Percentiles rank a stretch among this genome's conserved stretches.
Evolutionary conservation across 2,329 filamentous ascomycete species (phyloP).

Genomic region (Hymenoscyphus repandus): DNA sequence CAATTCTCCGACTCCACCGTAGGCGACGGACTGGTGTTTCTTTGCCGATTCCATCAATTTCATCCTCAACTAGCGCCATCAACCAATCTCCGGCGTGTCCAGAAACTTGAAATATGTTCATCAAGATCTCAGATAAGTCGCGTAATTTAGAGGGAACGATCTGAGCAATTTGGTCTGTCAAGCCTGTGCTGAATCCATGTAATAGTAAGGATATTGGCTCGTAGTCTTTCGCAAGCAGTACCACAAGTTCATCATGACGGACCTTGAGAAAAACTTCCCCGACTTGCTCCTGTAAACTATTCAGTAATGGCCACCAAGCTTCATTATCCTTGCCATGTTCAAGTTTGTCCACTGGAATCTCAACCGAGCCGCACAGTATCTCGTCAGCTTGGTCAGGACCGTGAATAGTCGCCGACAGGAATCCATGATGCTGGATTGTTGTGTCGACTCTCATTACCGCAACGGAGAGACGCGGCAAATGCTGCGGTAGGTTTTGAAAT

Average conservation of each 20-base stretch:
- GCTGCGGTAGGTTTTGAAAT: constrained; percentile 66
- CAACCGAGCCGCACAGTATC: constrained; percentile 64
- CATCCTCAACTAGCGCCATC: constrained; percentile 87
- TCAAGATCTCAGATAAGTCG: constrained; percentile 74
- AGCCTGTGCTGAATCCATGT: constrained; percentile 74
- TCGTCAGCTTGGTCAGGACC: constrained; percentile 38
- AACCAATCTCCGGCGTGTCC: constrained; percentile 83
- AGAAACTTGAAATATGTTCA: constrained; percentile 95
- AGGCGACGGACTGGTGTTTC: constrained; percentile 70
- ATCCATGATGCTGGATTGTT: constrained; percentile 21
- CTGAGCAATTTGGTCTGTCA: constrained; percentile 80
- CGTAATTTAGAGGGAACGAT: constrained; percentile 73
- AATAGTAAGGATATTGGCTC: constrained; percentile 74
- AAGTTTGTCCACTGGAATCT: constrained; percentile 67
- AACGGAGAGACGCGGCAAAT: constrained; percentile 63
- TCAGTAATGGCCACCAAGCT: constrained; percentile 79
- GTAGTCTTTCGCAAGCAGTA: constrained; percentile 83
- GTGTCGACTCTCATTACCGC: constrained; percentile 61
- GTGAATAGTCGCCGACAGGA: constrained; percentile 28
- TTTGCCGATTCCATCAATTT: constrained; percentile 88
- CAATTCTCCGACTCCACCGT: constrained; percentile 66
- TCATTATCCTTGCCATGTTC: constrained; percentile 75
- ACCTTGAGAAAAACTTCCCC: constrained; percentile 83
- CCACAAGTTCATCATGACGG: constrained; percentile 81
- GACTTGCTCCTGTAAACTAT: constrained; percentile 69